phyloP scores from a whole-genome alignment of 2,329 filamentous ascomycete species.

The Talaromyces albobiverticillius region DNA sequence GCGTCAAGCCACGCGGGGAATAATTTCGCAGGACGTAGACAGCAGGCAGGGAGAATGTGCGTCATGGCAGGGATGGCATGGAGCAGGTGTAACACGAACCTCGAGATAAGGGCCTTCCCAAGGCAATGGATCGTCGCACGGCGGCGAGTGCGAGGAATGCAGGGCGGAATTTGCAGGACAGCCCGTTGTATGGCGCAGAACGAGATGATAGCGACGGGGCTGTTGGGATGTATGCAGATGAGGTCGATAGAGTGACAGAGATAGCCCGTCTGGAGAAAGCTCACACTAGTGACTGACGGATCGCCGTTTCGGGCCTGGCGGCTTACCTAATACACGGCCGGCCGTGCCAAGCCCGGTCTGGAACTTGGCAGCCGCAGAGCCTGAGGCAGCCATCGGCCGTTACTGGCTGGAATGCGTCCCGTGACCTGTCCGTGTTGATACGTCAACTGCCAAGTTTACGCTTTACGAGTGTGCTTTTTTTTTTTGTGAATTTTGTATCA shows the following conservation, averaged over 20 bases:
- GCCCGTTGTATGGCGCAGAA: background rate
- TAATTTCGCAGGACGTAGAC: background rate
- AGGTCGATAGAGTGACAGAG: background rate
- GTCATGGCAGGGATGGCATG: constrained; percentile 15
- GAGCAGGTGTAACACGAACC: constrained; percentile 15
- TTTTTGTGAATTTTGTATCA: too few species aligned
- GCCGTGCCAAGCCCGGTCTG: constrained; percentile 12
- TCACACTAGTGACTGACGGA: too few species aligned
- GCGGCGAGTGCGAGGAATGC: constrained; percentile 7
- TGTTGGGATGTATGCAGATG: background rate
- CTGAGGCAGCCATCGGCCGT: background rate
- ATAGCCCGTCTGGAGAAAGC: too few species aligned
- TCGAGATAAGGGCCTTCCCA: constrained; percentile 16
- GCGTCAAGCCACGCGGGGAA: constrained; percentile 8
- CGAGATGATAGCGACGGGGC: background rate
- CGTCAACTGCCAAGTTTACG: constrained; percentile 10
- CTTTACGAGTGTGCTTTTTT: too few species aligned
- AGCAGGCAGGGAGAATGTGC: constrained; percentile 12
- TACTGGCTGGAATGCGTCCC: constrained; percentile 10
- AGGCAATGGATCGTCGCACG: constrained; percentile 1
- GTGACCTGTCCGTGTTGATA: constrained; percentile 10
- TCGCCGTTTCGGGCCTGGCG: constrained; percentile 12
- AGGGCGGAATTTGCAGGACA: background rate
- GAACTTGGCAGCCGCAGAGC: background rate
- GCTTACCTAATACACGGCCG: constrained; percentile 9